phyloP scores from a whole-genome alignment of 2,329 filamentous ascomycete species.

The Stagonosporopsis chrysanthemi region DNA sequence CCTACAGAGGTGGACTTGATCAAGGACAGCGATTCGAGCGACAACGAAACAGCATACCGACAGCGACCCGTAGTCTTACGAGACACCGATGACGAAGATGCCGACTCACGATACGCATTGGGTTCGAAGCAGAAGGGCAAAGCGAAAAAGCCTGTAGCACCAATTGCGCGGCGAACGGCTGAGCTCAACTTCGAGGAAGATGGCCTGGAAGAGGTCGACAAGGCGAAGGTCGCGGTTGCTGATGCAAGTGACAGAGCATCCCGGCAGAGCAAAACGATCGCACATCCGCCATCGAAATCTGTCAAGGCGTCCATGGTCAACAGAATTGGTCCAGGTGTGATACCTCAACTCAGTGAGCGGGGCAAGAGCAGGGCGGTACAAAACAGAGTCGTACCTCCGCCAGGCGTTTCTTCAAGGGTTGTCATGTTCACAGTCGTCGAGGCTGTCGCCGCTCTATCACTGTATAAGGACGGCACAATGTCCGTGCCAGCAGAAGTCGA shows the following conservation, averaged over 20 bases:
- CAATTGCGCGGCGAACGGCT: conserved; percentile 4
- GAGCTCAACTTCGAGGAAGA: conserved; percentile 16
- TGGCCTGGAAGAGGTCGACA: conserved; percentile 12
- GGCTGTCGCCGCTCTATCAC: conserved; percentile 15
- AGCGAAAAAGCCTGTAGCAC: background rate
- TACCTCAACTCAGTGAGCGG: background rate
- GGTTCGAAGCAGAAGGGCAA: conserved; percentile 4
- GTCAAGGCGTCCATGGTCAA: background rate
- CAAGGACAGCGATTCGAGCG: conserved; percentile 1
- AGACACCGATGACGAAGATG: conserved; percentile 9
- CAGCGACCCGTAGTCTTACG: background rate
- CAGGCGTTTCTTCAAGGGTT: background rate
- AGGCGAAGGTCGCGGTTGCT: conserved; percentile 4
- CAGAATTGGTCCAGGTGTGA: background rate
- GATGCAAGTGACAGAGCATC: background rate
- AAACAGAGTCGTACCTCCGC: background rate
- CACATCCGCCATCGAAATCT: background rate
- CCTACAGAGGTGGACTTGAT: background rate
- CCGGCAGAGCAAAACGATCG: background rate
- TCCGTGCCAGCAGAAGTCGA: conserved; percentile 8
- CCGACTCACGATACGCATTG: conserved; percentile 14
- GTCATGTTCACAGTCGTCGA: conserved; percentile 24
- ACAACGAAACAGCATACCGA: background rate
- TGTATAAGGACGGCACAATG: conserved; percentile 10
- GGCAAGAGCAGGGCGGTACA: background rate